A percentile compares a stretch with the other conserved stretches of the same genome.
These are phyloP conservation scores for Dictyostelium citrinum DNA, from an alignment of 78 protist genomes.

Conservation along the genomic window DNA sequence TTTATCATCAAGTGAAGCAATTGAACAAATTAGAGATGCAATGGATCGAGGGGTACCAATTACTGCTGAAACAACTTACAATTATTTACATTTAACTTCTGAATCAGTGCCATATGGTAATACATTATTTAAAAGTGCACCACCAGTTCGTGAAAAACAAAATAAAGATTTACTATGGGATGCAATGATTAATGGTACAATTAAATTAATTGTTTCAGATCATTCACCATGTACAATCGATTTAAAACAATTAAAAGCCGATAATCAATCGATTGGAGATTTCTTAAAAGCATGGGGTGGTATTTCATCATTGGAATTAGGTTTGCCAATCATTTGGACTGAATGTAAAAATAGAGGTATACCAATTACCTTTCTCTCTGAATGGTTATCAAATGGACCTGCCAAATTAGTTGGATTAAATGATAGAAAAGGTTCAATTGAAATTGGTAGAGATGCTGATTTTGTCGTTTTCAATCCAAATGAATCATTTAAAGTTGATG, in stretches of 20 bases:
- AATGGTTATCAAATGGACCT: conserved; percentile 27
- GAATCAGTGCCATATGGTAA: conserved; percentile 57
- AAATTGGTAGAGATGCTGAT: conserved; percentile 83
- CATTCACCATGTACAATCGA: conserved; percentile 81
- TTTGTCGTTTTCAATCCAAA: conserved; percentile 77
- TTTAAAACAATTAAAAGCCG: conserved; percentile 29
- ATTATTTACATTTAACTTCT: conserved; percentile 44
- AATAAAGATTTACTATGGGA: conserved; percentile 60
- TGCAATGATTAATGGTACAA: conserved; percentile 24
- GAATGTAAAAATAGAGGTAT: conserved; percentile 17
- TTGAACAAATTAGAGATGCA: conserved; percentile 8
- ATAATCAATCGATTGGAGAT: conserved; percentile 41
- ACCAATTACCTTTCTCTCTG: neutral
- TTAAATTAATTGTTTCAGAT: conserved; percentile 60
- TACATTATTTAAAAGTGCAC: conserved; percentile 74
- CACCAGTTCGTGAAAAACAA: conserved; percentile 59
- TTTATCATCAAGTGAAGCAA: conserved; percentile 45
- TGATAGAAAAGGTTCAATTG: conserved; percentile 68
- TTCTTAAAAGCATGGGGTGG: conserved; percentile 83
- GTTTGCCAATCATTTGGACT: conserved; percentile 58
- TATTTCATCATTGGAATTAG: conserved; percentile 59
- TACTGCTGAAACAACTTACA: conserved; percentile 61
- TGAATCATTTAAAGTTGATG: neutral
- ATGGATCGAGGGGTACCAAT: conserved; percentile 20
- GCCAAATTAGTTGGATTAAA: conserved; percentile 34